Evolutionary conservation across 768 basidiomycete species (phyloP).

Genomic region (Trametes coccinea): DNA sequence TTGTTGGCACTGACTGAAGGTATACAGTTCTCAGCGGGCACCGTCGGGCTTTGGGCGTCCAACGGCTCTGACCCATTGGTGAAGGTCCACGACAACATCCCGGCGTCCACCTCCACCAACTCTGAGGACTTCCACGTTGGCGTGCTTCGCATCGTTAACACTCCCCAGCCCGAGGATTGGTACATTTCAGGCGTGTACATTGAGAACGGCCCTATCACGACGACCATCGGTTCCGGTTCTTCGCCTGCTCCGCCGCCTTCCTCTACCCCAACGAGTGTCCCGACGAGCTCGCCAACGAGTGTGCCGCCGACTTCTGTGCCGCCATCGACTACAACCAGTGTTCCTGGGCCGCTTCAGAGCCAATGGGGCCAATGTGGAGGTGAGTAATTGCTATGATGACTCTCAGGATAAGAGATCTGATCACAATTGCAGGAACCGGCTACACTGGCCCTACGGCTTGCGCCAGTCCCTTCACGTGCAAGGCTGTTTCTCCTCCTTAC

Average conservation of each 20-base stretch:
- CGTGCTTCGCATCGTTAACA: conserved; percentile 55
- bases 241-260: conserved; percentile 11
- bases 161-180: conserved; percentile 51
- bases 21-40: conserved; percentile 49
- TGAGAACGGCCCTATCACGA: conserved; percentile 57
- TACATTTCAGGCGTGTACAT: conserved; percentile 63
- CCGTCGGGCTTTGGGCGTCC: conserved; percentile 60
- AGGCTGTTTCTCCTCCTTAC: conserved; percentile 48
- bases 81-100: conserved; percentile 49
- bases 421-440: conserved; percentile 37
- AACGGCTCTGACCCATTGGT: conserved; percentile 48
- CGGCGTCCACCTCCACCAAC: conserved; percentile 56
- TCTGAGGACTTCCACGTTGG: conserved; percentile 64
- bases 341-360: conserved; percentile 41
- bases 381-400: conserved; percentile 19
- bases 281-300: not conserved
- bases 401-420: not conserved
- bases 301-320: conserved; percentile 25
- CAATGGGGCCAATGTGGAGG: conserved; percentile 58
- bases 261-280: conserved; percentile 2
- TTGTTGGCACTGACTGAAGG: not conserved
- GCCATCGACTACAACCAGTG: conserved; percentile 36
- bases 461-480: conserved; percentile 43
- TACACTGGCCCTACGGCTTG: conserved; percentile 51
- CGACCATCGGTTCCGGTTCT: conserved; percentile 43